phyloP scores from a whole-genome alignment of 2,329 filamentous ascomycete genomes.

The Trichothecium roseum region DNA sequence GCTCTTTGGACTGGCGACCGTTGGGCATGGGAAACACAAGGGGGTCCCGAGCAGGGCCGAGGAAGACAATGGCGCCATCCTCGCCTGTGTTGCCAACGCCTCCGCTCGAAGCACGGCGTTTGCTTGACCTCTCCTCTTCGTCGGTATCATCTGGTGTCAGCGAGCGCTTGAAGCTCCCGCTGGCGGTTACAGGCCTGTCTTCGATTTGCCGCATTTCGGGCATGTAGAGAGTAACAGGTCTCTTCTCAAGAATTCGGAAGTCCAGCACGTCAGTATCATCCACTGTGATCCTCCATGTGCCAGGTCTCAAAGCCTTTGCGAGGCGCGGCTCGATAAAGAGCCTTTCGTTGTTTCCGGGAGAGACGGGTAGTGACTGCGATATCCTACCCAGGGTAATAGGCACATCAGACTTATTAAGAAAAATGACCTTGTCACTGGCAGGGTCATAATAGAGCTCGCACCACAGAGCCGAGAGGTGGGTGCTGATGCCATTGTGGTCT shows the following conservation, averaged over 20 bases:
- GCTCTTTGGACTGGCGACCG: constrained; percentile 33
- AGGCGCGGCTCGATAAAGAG: constrained; percentile 32
- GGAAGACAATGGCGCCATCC: constrained; percentile 45
- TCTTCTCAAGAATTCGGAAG: constrained; percentile 47
- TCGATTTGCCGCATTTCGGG: constrained; percentile 16
- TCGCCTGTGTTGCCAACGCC: constrained; percentile 17
- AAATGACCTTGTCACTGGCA: constrained; percentile 45
- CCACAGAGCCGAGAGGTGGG: constrained; percentile 37
- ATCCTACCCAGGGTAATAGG: constrained; percentile 37
- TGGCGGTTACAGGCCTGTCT: constrained; percentile 18
- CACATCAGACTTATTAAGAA: constrained; percentile 43
- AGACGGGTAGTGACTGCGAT: constrained; percentile 22
- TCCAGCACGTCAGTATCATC: constrained; percentile 40
- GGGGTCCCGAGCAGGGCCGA: constrained; percentile 30
- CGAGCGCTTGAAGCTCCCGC: constrained; percentile 41
- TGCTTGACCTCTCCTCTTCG: constrained; percentile 33
- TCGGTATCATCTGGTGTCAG: constrained; percentile 31
- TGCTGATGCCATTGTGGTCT: constrained; percentile 10
- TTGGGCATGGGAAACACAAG: constrained; percentile 42
- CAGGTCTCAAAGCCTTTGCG: constrained; percentile 38
- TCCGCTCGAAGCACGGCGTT: constrained; percentile 25
- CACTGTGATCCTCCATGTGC: constrained; percentile 47
- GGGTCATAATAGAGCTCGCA: constrained; percentile 52
- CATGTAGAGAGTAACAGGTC: constrained; percentile 30
- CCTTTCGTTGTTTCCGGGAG: constrained; percentile 28